Evolutionary conservation across 2,329 filamentous ascomycete species (phyloP).

Genomic region (Xylaria polymorpha): DNA sequence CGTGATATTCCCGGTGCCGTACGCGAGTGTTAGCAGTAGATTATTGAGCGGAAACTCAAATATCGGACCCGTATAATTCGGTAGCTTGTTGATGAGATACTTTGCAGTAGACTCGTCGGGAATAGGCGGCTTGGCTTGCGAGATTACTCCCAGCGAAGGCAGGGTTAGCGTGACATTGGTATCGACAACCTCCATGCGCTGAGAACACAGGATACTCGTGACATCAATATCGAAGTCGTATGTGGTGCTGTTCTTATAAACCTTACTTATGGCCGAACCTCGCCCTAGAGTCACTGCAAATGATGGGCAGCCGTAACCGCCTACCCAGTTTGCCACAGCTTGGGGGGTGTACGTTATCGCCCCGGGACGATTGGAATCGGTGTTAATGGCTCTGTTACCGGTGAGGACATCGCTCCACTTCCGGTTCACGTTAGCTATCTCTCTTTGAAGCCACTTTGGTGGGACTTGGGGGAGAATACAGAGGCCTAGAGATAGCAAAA

Average conservation of each 20-base stretch:
- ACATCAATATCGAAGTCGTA: conserved; percentile 34
- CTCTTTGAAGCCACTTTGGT: not conserved
- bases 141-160: conserved; percentile 31
- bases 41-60: conserved; percentile 33
- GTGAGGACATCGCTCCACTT: not conserved
- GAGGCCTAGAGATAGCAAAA: too few relatives aligned
- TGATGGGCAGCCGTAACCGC: conserved; percentile 33
- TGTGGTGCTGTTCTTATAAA: conserved; percentile 3
- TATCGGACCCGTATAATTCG: conserved; percentile 18
- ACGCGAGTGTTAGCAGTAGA: conserved; percentile 28
- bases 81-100: conserved; percentile 20
- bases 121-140: conserved; percentile 12
- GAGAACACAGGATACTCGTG: conserved; percentile 30
- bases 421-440: not conserved
- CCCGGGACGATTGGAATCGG: conserved; percentile 18
- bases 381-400: conserved; percentile 22
- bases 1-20: conserved; percentile 26
- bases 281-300: conserved; percentile 30
- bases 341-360: conserved; percentile 13
- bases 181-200: conserved; percentile 24
- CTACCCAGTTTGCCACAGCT: conserved; percentile 27
- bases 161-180: conserved; percentile 25
- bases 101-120: conserved; percentile 27
- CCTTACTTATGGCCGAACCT: conserved; percentile 23
- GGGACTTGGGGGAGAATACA: not conserved